Evolutionary conservation across 305 asterid genomes (phyloP).

Genomic region (Ajuga reptans): DNA sequence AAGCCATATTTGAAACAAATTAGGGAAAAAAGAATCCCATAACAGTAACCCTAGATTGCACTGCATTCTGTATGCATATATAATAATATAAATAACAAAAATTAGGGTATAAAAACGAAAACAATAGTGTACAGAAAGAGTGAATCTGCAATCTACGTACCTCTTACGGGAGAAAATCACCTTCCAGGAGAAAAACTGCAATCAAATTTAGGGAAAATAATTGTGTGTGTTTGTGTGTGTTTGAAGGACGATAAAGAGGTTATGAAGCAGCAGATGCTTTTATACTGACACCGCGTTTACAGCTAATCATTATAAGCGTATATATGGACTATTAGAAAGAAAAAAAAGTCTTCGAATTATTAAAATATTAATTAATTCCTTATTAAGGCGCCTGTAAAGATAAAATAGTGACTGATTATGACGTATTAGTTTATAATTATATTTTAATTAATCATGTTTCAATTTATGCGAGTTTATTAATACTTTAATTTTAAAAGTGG

Average conservation of each 20-base stretch:
- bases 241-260: background rate
- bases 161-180: background rate
- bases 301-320: constrained; percentile 25
- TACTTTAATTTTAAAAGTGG: background rate
- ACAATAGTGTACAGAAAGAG: background rate
- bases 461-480: background rate
- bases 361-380: background rate
- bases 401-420: background rate
- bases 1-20: background rate
- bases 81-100: background rate
- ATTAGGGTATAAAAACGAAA: background rate
- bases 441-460: background rate
- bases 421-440: background rate
- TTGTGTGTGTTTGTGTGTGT: background rate
- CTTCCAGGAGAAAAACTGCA: background rate
- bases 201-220: background rate
- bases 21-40: background rate
- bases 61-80: background rate
- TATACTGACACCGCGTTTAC: constrained; percentile 18
- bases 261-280: background rate
- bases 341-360: background rate
- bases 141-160: constrained; percentile 3
- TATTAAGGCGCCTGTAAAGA: background rate
- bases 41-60: background rate
- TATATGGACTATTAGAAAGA: background rate